Conservation (phyloP, 164 flowering plant genomes). For the Stephania yunnanensis region DNA sequence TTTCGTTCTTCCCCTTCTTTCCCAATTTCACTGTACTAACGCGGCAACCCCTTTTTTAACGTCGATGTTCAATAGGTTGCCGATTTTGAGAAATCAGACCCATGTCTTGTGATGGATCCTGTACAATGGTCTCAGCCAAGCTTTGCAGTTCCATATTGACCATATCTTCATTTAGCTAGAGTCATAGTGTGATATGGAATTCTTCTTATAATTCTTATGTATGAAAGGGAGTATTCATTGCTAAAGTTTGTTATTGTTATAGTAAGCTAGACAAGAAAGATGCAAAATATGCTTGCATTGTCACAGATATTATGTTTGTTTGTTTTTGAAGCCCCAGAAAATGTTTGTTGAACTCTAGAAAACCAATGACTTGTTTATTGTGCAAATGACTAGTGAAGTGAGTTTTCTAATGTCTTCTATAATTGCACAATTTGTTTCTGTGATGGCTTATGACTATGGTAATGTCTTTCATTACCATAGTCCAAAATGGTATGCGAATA, state of each 20-base stretch:
- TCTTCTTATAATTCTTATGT: background rate
- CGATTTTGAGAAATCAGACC: constrained; percentile 75
- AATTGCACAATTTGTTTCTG: too few relatives aligned
- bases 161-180: background rate
- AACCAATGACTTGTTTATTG: background rate
- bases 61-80: constrained; percentile 47
- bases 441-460: too few relatives aligned
- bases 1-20: background rate
- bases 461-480: too few relatives aligned
- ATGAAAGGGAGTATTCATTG: background rate
- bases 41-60: background rate
- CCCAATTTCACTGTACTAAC: background rate
- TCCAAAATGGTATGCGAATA: too few relatives aligned
- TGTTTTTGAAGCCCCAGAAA: background rate
- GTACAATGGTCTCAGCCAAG: constrained; percentile 66
- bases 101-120: constrained; percentile 71
- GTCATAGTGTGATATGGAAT: background rate
- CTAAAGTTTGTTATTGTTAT: background rate
- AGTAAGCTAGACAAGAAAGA: background rate
- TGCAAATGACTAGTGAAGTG: background rate
- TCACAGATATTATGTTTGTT: background rate
- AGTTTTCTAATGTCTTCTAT: too few relatives aligned
- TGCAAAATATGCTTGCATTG: background rate
- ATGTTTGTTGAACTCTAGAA: background rate
- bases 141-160: constrained; percentile 78